These are phyloP conservation scores for Neurospora crassa DNA, from an alignment of 2,329 filamentous ascomycete species.

Conservation along the genomic window DNA sequence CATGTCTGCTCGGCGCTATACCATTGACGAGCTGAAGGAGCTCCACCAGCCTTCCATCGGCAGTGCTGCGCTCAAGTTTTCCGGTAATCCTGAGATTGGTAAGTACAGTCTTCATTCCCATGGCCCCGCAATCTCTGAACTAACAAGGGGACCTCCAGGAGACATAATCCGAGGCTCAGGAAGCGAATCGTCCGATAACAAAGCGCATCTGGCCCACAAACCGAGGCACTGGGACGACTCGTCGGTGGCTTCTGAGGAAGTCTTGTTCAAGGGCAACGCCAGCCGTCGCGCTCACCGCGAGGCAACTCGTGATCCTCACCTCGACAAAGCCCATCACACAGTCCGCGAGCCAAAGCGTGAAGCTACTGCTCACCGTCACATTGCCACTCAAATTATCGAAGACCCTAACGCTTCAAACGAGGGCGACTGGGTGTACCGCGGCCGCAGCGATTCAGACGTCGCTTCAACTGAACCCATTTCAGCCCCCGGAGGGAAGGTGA, in stretches of 20 bases:
- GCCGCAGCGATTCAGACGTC: conserved; percentile 35
- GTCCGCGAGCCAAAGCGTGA: conserved; percentile 3
- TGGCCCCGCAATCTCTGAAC: not conserved
- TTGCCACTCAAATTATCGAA: not conserved
- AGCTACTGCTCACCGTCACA: not conserved
- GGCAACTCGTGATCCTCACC: conserved; percentile 5
- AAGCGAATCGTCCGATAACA: conserved; percentile 11
- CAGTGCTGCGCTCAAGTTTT: conserved; percentile 4
- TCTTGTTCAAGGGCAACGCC: conserved; percentile 28
- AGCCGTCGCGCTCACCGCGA: conserved; percentile 14
- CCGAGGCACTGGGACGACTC: conserved; percentile 22
- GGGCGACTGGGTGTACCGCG: conserved; percentile 33
- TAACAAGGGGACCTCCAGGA: conserved; percentile 3
- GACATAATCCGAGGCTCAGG: conserved; percentile 21
- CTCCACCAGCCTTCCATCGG: conserved; percentile 20
- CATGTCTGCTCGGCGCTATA: conserved; percentile 36
- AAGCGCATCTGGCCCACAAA: not conserved
- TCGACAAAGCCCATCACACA: conserved; percentile 8
- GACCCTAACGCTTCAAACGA: conserved; percentile 12
- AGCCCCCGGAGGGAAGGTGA: conserved; percentile 41
- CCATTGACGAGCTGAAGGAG: conserved; percentile 34
- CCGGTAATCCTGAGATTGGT: conserved; percentile 31
- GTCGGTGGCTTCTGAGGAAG: conserved; percentile 27
- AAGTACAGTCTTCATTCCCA: conserved; percentile 10
- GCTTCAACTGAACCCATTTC: conserved; percentile 37